Conservation (phyloP, 2,329 filamentous ascomycete genomes). For the Proliferodiscus dingleyae region DNA sequence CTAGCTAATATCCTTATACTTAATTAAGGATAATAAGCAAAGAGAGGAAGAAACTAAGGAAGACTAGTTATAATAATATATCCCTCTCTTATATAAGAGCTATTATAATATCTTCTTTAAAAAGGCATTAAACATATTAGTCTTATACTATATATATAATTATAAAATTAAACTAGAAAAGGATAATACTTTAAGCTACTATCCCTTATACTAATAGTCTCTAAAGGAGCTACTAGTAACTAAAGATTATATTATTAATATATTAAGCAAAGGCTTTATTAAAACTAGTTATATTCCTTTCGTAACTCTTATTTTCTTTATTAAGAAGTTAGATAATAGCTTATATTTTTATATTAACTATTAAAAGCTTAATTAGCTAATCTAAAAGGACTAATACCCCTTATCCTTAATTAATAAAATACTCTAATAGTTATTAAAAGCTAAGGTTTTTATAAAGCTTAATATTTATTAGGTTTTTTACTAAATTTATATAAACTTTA, state of each 20-base stretch:
- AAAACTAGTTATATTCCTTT: constrained; percentile 8
- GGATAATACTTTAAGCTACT: constrained; percentile 1
- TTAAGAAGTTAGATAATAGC: constrained; percentile 13
- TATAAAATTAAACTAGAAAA: constrained; percentile 8
- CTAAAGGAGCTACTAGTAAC: constrained; percentile 9
- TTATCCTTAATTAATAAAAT: constrained; percentile 25
- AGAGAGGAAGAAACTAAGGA: too few species aligned
- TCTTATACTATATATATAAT: too few species aligned
- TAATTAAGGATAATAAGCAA: too few species aligned
- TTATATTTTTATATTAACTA: constrained; percentile 28
- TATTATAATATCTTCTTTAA: too few species aligned
- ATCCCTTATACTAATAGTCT: constrained; percentile 11
- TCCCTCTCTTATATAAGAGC: too few species aligned
- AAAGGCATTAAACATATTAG: too few species aligned
- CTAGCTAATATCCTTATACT: too few species aligned
- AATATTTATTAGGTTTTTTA: constrained; percentile 22
- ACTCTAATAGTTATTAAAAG: constrained; percentile 14
- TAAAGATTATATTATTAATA: constrained; percentile 5
- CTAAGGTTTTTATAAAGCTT: constrained; percentile 25
- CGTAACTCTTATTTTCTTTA: constrained; percentile 12
- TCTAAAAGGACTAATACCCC: constrained; percentile 25
- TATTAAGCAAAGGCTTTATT: constrained; percentile 15
- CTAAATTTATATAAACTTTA: constrained; percentile 19
- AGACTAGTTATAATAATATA: too few species aligned
- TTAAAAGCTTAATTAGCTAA: constrained; percentile 24